phyloP scores from a whole-genome alignment of 2,329 filamentous ascomycete genomes.

The Blastomyces gilchristii region DNA sequence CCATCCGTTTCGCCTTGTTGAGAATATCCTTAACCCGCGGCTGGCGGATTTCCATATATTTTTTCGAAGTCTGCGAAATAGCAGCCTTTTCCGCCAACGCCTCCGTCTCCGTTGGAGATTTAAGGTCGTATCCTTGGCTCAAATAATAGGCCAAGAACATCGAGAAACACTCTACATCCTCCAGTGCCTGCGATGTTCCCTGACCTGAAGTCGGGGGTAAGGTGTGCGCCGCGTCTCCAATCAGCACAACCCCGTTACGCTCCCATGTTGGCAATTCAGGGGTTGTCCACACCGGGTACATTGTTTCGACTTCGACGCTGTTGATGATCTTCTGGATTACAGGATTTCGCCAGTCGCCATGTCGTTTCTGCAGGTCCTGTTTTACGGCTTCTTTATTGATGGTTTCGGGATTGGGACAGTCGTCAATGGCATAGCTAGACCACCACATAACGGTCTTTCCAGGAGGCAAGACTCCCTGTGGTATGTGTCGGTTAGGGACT shows the following conservation, averaged over 20 bases:
- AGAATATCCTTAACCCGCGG: slow-evolving; percentile 28
- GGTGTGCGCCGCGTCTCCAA: slow-evolving; percentile 50
- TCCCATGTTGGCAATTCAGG: slow-evolving; percentile 41
- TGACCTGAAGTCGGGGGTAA: slow-evolving; percentile 46
- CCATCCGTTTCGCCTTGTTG: slow-evolving; percentile 24
- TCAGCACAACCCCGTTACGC: slow-evolving; percentile 39
- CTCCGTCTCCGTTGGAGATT: neutral
- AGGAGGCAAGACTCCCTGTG: slow-evolving; percentile 17
- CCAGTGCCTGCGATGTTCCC: slow-evolving; percentile 46
- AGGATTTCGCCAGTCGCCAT: slow-evolving; percentile 39
- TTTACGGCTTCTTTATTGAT: slow-evolving; percentile 25
- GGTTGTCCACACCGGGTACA: slow-evolving; percentile 42
- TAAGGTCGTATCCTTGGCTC: slow-evolving; percentile 9
- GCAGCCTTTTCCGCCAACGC: slow-evolving; percentile 15
- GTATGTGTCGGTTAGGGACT: slow-evolving; percentile 19
- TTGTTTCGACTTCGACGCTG: slow-evolving; percentile 30
- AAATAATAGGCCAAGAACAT: slow-evolving; percentile 32
- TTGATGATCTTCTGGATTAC: slow-evolving; percentile 34
- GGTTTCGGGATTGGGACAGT: slow-evolving; percentile 24
- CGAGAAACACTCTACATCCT: slow-evolving; percentile 43
- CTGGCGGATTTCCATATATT: slow-evolving; percentile 27
- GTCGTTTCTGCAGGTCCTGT: slow-evolving; percentile 31
- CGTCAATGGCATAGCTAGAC: slow-evolving; percentile 34
- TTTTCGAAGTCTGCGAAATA: slow-evolving; percentile 22
- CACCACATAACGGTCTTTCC: slow-evolving; percentile 35